Base-by-base conservation (phyloP, 768 basidiomycete species). In the Lepiota venenata region DNA sequence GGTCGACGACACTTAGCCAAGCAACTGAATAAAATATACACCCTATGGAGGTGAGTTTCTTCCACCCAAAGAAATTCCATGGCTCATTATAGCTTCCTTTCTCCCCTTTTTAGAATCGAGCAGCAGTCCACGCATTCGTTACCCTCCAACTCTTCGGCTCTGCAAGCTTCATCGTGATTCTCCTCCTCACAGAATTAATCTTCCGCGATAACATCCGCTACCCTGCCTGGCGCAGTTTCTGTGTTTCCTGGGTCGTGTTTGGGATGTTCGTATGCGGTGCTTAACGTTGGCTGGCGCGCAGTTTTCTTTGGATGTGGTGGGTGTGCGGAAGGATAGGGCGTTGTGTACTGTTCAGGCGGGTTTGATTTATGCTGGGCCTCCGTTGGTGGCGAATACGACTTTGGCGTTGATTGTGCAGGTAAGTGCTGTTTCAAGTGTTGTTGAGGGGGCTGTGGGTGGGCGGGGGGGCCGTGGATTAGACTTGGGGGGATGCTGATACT, bases 391-490 rank as follows among this genome's bases (percentile, higher is more conserved):
- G 20, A 45, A 45, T 12, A 44, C 51, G 20, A 52, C 51, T 36
- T 38, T 52, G 35, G 44, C 20, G 22, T 52, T 52, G 51, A 46
- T 52, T 25, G 38, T 52, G 11, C 51, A 52, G 36, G 51, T 52
- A 7, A 47, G 46, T n/a, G 29, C n/a, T n/a, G n/a, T n/a, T n/a
- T n/a, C n/a, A n/a, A n/a, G n/a, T 25, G 25, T 25, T 25, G 25
- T 25, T 2, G 25, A 25, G n/a, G n/a, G n/a, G n/a, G n/a, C n/a
- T n/a, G n/a, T n/a, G n/a, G n/a, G n/a, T n/a, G n/a, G n/a, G 29
- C 2, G 22, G 16, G 2, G 20, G 27, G 4, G 11, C 35, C 36
- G 15, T 18, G 16, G 16, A 12, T 15, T 27, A 0, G 21, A 8
- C 14, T 14, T 29, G 11, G 10, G 20, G 12, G 2, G 21, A 29